Evolutionary conservation across 2,329 filamentous ascomycete genomes (phyloP), one percentile per base, ranked within the genome.

Genomic region (Ceratocystiopsis minuta): DNA sequence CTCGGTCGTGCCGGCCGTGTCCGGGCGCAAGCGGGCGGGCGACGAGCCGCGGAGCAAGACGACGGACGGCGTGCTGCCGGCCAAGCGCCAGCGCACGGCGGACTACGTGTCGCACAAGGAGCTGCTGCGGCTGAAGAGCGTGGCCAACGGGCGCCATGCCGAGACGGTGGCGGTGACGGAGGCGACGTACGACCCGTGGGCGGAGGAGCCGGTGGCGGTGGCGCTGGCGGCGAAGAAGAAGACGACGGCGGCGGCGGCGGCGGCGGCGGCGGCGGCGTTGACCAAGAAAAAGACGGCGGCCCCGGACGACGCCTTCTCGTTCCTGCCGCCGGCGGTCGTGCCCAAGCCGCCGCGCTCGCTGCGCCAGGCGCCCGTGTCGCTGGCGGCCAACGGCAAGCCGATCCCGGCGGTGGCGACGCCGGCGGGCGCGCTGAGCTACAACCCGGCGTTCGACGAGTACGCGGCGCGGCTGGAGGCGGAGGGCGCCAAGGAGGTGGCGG

Each of bases 101-200:
- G 75, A 82, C 52, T 88, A 83, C 63, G 75, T 98, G 28, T 81
- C 82, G 6, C 73, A 82, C 52, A 90, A 86, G 60, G 87, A 98
- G 56, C 74, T 93, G 39, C 65, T 75, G 48, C 74, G 84, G 39
- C 65, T 98, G 46, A 78, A 78, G 54, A 72, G 75, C 48, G 77
- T 93, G 45, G 88, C 88, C 36, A 78, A 86, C 51, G 80, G 83
- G 32, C 68, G 74, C 49, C 71, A 72, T 50, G 66, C 69, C n/a
- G 56, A 57, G 12, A 66, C 64, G 0, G 55, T 77, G 15, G 64
- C 68, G 41, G 57, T 74, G 43, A 66, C 68, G n/a, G 72, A 77
- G 43, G 75, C 73, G 36, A 66, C 67, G 18, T 83, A 85, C 55
- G 90, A 98, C 55, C 73, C 86, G 1, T 98, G 90, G 90, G 59